phyloP scores from a whole-genome alignment of 129 eudicot species.

The Logfia minima region DNA sequence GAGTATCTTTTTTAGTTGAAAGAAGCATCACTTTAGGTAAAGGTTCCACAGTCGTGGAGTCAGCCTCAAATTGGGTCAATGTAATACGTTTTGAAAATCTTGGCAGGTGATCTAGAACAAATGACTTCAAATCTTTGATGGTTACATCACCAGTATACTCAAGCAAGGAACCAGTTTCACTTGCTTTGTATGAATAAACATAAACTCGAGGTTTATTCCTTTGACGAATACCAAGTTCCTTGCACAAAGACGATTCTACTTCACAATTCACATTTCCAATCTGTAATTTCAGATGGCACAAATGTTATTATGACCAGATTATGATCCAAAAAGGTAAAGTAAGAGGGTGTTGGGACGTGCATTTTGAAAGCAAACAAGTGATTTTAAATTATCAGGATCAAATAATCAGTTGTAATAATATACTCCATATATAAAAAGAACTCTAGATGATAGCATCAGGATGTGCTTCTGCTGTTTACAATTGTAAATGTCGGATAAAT shows the following conservation, averaged over 20 bases:
- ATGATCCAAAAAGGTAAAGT: neutral
- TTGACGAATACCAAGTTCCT: constrained; percentile 57
- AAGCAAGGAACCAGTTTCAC: constrained; percentile 61
- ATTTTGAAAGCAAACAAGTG: neutral
- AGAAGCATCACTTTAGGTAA: constrained; percentile 84
- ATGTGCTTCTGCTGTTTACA: neutral
- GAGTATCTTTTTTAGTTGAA: constrained; percentile 87
- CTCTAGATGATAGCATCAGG: neutral
- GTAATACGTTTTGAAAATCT: constrained; percentile 74
- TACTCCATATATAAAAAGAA: neutral
- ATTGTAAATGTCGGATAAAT: neutral
- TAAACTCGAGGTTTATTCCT: constrained; percentile 55
- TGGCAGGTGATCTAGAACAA: constrained; percentile 73
- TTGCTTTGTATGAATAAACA: constrained; percentile 60
- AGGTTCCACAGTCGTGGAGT: constrained; percentile 32
- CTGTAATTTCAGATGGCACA: constrained; percentile 35
- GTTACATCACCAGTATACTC: constrained; percentile 70
- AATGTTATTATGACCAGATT: neutral
- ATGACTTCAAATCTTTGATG: constrained; percentile 56
- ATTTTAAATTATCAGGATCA: neutral
- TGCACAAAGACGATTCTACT: constrained; percentile 60
- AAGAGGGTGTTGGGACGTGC: neutral
- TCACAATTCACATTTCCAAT: constrained; percentile 84
- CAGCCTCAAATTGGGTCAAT: constrained; percentile 43
- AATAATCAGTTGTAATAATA: neutral